phyloP scores from a whole-genome alignment of 2,329 filamentous ascomycete genomes.

The Ploettnerulaceae sp. region DNA sequence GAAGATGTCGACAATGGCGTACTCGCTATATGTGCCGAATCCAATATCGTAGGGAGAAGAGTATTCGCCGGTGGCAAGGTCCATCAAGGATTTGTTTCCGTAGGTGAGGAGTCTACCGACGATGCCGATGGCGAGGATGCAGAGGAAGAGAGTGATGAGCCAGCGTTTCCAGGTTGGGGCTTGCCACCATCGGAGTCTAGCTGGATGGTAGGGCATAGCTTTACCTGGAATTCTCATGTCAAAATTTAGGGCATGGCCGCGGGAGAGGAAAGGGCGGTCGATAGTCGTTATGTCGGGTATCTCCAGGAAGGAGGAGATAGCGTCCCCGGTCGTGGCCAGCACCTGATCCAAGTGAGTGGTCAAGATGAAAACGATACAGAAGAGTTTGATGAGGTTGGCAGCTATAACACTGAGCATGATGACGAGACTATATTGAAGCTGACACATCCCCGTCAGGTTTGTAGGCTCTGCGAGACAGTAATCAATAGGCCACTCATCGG shows the following conservation, averaged over 20 bases:
- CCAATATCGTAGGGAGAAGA: constrained; percentile 8
- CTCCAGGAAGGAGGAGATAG: constrained; percentile 36
- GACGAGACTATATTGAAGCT: constrained; percentile 22
- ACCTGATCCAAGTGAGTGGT: constrained; percentile 16
- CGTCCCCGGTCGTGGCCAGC: constrained; percentile 36
- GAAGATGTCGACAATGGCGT: constrained; percentile 11
- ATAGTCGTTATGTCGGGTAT: constrained; percentile 31
- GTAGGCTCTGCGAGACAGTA: constrained; percentile 22
- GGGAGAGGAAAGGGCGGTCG: constrained; percentile 25
- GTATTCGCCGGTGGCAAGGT: not conserved
- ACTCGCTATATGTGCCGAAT: constrained; percentile 18
- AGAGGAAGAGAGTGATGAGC: constrained; percentile 16
- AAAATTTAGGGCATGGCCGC: constrained; percentile 17
- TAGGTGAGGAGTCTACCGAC: not conserved
- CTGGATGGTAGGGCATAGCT: constrained; percentile 6
- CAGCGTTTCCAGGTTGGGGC: constrained; percentile 16
- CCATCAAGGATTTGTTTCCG: constrained; percentile 7
- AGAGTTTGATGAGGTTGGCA: constrained; percentile 18
- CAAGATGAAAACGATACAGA: constrained; percentile 16
- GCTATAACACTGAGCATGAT: constrained; percentile 20
- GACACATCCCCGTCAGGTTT: constrained; percentile 15
- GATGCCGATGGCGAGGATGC: not conserved
- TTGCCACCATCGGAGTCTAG: constrained; percentile 19
- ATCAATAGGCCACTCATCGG: constrained; percentile 20
- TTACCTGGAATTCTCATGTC: not conserved